Percentiles rank a stretch among this genome's conserved stretches.
These are phyloP conservation scores for Brassica carinata DNA, from an alignment of 345 rosid species.

Conservation along the genomic window DNA sequence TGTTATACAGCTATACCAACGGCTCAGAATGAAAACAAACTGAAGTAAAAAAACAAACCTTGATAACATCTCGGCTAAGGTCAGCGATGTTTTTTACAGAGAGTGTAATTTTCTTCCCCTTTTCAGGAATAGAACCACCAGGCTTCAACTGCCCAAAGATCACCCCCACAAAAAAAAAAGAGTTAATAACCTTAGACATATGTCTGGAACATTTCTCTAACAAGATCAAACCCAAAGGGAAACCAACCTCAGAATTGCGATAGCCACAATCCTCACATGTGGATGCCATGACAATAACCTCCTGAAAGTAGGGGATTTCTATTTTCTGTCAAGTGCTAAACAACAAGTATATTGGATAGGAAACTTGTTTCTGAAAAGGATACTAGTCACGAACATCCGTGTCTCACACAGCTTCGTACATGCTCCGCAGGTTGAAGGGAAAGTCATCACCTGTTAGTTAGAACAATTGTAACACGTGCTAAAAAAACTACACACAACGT, in stretches of 20 bases:
- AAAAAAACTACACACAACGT: neutral
- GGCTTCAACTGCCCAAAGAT: constrained; percentile 68
- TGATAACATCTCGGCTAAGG: constrained; percentile 87
- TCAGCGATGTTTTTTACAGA: constrained; percentile 58
- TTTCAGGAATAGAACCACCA: constrained; percentile 84
- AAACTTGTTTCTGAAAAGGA: constrained; percentile 35
- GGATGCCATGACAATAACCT: constrained; percentile 98
- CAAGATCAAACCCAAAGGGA: constrained; percentile 2
- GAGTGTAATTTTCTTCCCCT: constrained; percentile 74
- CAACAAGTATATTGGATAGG: neutral
- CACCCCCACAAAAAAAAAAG: neutral
- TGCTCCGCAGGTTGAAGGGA: constrained; percentile 54
- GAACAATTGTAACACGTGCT: constrained; percentile 3
- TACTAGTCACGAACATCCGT: constrained; percentile 56
- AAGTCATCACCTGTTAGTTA: constrained; percentile 48
- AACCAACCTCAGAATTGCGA: constrained; percentile 90
- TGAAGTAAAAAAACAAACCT: constrained; percentile 52
- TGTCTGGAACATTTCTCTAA: neutral
- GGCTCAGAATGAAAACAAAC: neutral
- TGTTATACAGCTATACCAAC: constrained; percentile 1
- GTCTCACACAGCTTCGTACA: constrained; percentile 47
- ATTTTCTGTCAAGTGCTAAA: constrained; percentile 48
- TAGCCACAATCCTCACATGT: constrained; percentile 88
- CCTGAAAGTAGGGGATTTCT: constrained; percentile 97
- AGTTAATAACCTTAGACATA: constrained; percentile 2